Conservation (phyloP, 1,139 yeast species). For the Eremothecium coryli region DNA sequence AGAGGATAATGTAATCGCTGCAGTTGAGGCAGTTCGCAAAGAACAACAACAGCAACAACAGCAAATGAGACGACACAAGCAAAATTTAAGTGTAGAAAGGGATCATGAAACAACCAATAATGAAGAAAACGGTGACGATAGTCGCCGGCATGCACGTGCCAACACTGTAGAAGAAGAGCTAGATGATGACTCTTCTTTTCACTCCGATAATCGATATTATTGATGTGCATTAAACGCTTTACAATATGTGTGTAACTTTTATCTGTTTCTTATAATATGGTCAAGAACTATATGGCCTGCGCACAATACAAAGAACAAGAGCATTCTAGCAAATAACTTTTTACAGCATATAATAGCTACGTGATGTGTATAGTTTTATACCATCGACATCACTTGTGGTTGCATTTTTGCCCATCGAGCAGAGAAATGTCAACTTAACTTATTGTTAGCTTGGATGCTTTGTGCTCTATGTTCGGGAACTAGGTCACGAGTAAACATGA, state of each 20-base stretch:
- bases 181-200: conserved; percentile 4
- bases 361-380: not conserved
- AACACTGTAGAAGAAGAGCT: conserved; percentile 6
- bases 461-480: too few species aligned
- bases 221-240: too few species aligned
- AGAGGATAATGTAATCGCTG: conserved; percentile 52
- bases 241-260: too few species aligned
- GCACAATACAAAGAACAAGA: too few species aligned
- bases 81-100: conserved; percentile 13
- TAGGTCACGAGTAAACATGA: too few species aligned
- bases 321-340: too few species aligned
- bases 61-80: conserved; percentile 6
- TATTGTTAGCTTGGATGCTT: too few species aligned
- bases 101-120: conserved; percentile 11
- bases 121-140: conserved; percentile 4
- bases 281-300: too few species aligned
- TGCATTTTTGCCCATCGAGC: not conserved
- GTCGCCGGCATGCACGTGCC: conserved; percentile 1
- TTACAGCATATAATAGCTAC: not conserved
- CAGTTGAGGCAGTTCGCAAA: conserved; percentile 54
- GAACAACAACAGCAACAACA: conserved; percentile 11
- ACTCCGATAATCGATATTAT: conserved; percentile 2
- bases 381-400: not conserved
- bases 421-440: too few species aligned
- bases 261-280: too few species aligned